phyloP scores from a whole-genome alignment of 805 yeast genomes.

The Saccharomycopsis javanensis region DNA sequence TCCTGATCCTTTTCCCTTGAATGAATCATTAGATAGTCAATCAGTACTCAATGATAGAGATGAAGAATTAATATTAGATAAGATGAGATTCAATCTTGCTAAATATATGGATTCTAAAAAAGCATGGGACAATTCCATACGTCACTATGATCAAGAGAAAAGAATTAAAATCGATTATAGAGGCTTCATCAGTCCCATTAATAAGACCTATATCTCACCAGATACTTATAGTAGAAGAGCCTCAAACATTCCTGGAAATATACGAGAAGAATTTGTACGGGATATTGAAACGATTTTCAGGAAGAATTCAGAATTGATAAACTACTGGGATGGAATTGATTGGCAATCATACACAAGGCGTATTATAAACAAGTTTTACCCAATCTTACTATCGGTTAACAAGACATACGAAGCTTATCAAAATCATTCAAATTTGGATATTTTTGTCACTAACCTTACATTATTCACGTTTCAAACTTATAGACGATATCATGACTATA shows the following conservation, averaged over 20 bases:
- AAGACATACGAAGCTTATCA: slow-evolving; percentile 26
- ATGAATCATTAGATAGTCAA: slow-evolving; percentile 10
- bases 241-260: slow-evolving; percentile 27
- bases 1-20: slow-evolving; percentile 25
- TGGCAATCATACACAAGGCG: slow-evolving; percentile 47
- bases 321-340: slow-evolving; percentile 36
- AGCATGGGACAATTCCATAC: slow-evolving; percentile 18
- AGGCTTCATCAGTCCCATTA: slow-evolving; percentile 43
- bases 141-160: slow-evolving; percentile 39
- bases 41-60: slow-evolving; percentile 7
- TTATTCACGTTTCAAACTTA: slow-evolving; percentile 35
- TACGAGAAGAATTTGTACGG: slow-evolving; percentile 29
- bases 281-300: slow-evolving; percentile 27
- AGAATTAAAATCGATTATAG: slow-evolving; percentile 44
- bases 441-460: slow-evolving; percentile 30
- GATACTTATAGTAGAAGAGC: slow-evolving; percentile 38
- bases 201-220: slow-evolving; percentile 38
- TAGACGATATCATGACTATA: slow-evolving; percentile 30
- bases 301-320: slow-evolving; percentile 23
- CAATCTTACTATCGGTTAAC: slow-evolving; percentile 35
- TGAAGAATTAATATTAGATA: slow-evolving; percentile 21
- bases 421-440: slow-evolving; percentile 15
- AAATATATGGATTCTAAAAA: slow-evolving; percentile 12
- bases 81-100: slow-evolving; percentile 21
- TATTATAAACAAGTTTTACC: slow-evolving; percentile 45